A percentile compares a stretch with the other conserved stretches of the same genome.
These are phyloP conservation scores for thale cress (Arabidopsis thaliana) DNA, from an alignment of 345 rosid genomes.

Conservation along the genomic window TAIR10.1 NC_003075.7:18300501-18301000, in stretches of 20 bases:
- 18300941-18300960: slow-evolving; percentile 97
- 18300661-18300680: slow-evolving; percentile 76
- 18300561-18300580: slow-evolving; percentile 8
- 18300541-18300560: not conserved
- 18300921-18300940: slow-evolving; percentile 99
- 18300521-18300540: not conserved
- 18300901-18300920: slow-evolving; percentile 95
- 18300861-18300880: slow-evolving; percentile 82
- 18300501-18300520: slow-evolving; percentile 51
- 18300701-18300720: slow-evolving; percentile 67
- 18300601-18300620: slow-evolving; percentile 60
- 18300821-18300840: slow-evolving; percentile 1
- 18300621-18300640: slow-evolving; percentile 78
- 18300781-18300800: slow-evolving; percentile 71
- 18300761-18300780: slow-evolving; percentile 99
- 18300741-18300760: slow-evolving; percentile 99
- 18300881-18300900: slow-evolving; percentile 94
- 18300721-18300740: slow-evolving; percentile 86
- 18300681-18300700: slow-evolving; percentile 86
- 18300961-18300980: slow-evolving; percentile 90
- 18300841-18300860: slow-evolving; percentile 8
- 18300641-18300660: slow-evolving; percentile 95
- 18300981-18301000: slow-evolving; percentile 91
- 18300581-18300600: slow-evolving; percentile 50
- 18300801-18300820: not conserved